These are phyloP conservation scores for Pyrus pyrifolia DNA, from an alignment of 306 rosid genomes.

Conservation along the genomic window DNA sequence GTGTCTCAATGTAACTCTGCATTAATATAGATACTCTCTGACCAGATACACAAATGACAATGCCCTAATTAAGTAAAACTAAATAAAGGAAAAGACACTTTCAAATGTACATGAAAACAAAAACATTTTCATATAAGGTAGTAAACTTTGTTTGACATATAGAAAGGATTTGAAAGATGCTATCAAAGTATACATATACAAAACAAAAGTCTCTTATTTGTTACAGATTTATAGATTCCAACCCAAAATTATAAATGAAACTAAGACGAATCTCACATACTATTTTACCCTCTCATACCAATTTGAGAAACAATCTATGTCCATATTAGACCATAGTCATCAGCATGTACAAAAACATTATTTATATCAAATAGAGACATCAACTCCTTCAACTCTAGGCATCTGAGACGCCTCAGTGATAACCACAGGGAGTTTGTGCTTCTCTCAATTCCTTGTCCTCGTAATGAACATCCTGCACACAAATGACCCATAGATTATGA, in stretches of 20 bases:
- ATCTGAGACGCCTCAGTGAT: constrained; percentile 22
- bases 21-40: no score
- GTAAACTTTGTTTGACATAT: no score
- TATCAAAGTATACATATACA: not conserved
- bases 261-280: not conserved
- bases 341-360: not conserved
- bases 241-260: not conserved
- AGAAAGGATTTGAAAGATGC: not conserved
- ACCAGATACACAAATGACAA: no score
- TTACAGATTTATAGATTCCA: not conserved
- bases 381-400: not conserved
- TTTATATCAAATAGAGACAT: no score
- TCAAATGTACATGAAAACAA: no score
- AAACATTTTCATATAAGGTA: no score
- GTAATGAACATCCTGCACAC: constrained; percentile 60
- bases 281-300: not conserved
- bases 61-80: no score
- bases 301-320: not conserved
- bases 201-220: not conserved
- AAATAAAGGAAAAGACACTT: no score
- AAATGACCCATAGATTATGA: constrained; percentile 1
- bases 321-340: not conserved
- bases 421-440: constrained; percentile 65
- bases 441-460: constrained; percentile 49
- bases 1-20: no score